These are phyloP conservation scores for Phytophthora syringae DNA, from an alignment of 352 stramenopile species.

Conservation along the genomic window DNA sequence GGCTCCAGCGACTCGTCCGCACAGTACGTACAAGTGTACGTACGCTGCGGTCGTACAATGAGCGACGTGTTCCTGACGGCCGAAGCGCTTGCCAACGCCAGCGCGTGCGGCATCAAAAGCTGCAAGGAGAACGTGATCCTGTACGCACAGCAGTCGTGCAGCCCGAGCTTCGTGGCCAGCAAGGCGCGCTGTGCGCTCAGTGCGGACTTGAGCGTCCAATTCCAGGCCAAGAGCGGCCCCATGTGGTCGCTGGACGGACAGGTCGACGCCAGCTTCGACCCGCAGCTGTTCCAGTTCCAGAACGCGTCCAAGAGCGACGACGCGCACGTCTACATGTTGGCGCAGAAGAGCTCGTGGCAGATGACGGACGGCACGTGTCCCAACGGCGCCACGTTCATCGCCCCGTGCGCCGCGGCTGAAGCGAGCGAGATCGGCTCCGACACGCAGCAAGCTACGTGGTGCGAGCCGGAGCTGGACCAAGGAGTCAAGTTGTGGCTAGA, in stretches of 20 bases:
- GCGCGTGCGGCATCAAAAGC: slow-evolving; percentile 22
- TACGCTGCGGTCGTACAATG: slow-evolving; percentile 51
- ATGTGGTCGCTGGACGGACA: slow-evolving; percentile 43
- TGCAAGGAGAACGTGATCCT: slow-evolving; percentile 45
- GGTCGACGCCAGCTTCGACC: slow-evolving; percentile 42
- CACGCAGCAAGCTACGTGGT: slow-evolving; percentile 39
- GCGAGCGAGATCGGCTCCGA: slow-evolving; percentile 7
- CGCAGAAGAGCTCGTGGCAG: slow-evolving; percentile 31
- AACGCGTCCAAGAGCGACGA: background rate
- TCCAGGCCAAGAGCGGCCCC: slow-evolving; percentile 15
- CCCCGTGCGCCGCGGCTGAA: slow-evolving; percentile 30
- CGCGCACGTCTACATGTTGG: slow-evolving; percentile 33
- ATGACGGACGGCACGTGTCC: slow-evolving; percentile 32
- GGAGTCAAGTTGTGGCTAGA: slow-evolving; percentile 39
- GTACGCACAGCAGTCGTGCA: slow-evolving; percentile 32
- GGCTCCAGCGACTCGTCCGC: background rate
- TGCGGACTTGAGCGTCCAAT: slow-evolving; percentile 2
- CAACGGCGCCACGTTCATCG: slow-evolving; percentile 36
- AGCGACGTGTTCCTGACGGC: slow-evolving; percentile 39
- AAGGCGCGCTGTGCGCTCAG: slow-evolving; percentile 36
- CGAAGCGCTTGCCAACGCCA: slow-evolving; percentile 21
- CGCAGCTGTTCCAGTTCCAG: slow-evolving; percentile 34
- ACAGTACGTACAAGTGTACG: slow-evolving; percentile 48
- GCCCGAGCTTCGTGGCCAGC: slow-evolving; percentile 11
- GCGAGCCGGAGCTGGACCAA: slow-evolving; percentile 33